Evolutionary conservation across 805 yeast genomes (phyloP), one percentile per base, ranked within the genome.

Genomic region (Starmerella stigmatis): DNA sequence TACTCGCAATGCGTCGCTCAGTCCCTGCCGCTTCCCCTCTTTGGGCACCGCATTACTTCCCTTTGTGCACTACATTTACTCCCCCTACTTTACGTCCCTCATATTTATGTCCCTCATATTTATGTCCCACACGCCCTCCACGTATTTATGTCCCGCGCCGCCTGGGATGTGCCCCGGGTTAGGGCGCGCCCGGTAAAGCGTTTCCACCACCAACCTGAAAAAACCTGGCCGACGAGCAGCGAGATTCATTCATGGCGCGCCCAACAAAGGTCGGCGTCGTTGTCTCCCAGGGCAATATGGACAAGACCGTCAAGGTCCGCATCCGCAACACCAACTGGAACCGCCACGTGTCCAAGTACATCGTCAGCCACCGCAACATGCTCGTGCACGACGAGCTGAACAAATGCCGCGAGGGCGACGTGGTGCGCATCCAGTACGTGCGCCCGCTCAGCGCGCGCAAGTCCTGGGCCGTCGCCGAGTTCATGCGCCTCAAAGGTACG

Each of bases 241-340:
- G 15, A 13, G 43, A 36, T n/a, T 36, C 17, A 23, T 11, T 17
- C 20, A 86, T 85, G 94, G 89, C 94, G 42, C 78, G 86, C 66
- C 95, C 85, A 58, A 84, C 85, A 60, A 85, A 88, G 60, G 68
- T 86, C 39, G 98, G 98, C 37, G 78, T 86, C 64, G 97, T 89
- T 55, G 79, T 86, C 26, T 86, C 96, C 41, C 96, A 88, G 60
- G 97, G 97, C 34, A 86, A 86, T 64, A 92, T 88, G 96, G 74
- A 75, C 65, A 92, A 89, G 69, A 89, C 97, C 47, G 86, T 89
- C 52, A 88, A 86, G 67, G 96, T 89, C 49, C 75, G 95, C 49
- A 88, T 89, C 26, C 81, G 82, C 61, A 78, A 78, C 37, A 79
- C 78, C 58, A 74, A 75, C 34, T 85, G 79, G 69, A 81, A 86